phyloP scores from a whole-genome alignment of 306 rosid species.

The Dryas alaskensis region DNA sequence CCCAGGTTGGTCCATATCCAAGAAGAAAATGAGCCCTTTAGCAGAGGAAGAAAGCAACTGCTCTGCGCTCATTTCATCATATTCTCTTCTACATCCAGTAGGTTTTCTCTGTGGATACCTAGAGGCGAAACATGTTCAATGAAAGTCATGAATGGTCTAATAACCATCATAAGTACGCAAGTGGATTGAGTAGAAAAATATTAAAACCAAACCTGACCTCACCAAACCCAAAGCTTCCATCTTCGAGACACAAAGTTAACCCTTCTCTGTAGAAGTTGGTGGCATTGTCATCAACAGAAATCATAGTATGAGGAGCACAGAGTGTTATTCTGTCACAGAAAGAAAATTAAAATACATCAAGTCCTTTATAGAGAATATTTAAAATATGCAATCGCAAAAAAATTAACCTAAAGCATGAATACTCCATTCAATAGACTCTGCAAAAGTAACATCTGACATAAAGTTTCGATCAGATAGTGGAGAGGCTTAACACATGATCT shows the following conservation, averaged over 20 bases:
- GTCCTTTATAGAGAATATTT: background rate
- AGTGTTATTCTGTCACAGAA: constrained; percentile 61
- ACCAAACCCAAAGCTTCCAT: constrained; percentile 82
- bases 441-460: constrained; percentile 31
- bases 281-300: constrained; percentile 29
- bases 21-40: constrained; percentile 74
- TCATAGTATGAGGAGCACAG: constrained; percentile 63
- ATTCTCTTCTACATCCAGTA: constrained; percentile 80
- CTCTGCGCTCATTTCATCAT: constrained; percentile 50
- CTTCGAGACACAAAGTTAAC: constrained; percentile 76
- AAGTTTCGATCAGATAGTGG: constrained; percentile 36
- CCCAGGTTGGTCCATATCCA: constrained; percentile 89
- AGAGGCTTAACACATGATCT: constrained; percentile 44
- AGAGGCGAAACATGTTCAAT: constrained; percentile 81
- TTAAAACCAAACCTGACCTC: constrained; percentile 62
- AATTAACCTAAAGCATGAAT: constrained; percentile 64
- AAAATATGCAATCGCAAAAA: constrained; percentile 7
- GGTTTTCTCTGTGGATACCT: constrained; percentile 57
- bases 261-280: constrained; percentile 68
- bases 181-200: background rate
- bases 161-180: too few relatives aligned
- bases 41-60: constrained; percentile 58
- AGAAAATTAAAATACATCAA: constrained; percentile 6
- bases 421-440: constrained; percentile 56
- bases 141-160: constrained; percentile 12